Percentiles rank a stretch among this genome's conserved stretches.
These are phyloP conservation scores for Pseudozyma hubeiensis DNA, from an alignment of 1,284 basidiomycete genomes.

Conservation along the genomic window DNA sequence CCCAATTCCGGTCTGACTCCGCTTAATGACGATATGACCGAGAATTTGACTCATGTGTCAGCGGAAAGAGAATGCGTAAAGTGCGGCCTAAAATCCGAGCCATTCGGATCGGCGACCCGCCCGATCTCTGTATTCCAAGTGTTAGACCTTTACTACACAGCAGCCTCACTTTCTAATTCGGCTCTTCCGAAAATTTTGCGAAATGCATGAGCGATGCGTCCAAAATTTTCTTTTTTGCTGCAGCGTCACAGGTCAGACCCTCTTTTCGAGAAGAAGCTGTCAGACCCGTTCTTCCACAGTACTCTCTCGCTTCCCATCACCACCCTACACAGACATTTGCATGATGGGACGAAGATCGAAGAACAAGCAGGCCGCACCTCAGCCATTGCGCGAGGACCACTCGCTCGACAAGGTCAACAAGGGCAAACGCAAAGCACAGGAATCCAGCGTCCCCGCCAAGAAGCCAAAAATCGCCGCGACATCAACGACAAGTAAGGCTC, in stretches of 20 bases:
- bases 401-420: slow-evolving; percentile 52
- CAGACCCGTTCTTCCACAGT: slow-evolving; percentile 2
- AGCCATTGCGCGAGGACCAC: slow-evolving; percentile 74
- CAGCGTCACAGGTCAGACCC: slow-evolving; percentile 10
- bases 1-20: too few relatives aligned
- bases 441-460: slow-evolving; percentile 53
- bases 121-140: too few relatives aligned
- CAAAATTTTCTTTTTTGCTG: slow-evolving; percentile 1
- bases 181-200: background rate
- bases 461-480: slow-evolving; percentile 43
- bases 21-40: too few relatives aligned
- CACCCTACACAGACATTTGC: background rate
- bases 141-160: too few relatives aligned
- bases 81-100: too few relatives aligned
- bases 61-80: too few relatives aligned
- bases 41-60: too few relatives aligned
- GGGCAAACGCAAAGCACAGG: slow-evolving; percentile 69
- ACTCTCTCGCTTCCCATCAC: background rate
- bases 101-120: too few relatives aligned
- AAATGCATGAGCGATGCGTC: background rate
- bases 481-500: slow-evolving; percentile 38
- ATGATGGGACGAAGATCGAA: slow-evolving; percentile 88
- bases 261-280: slow-evolving; percentile 4
- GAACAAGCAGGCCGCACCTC: slow-evolving; percentile 86
- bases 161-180: too few relatives aligned